Base-by-base conservation (phyloP, 2,329 filamentous ascomycete species). In the Colletotrichum godetiae region DNA sequence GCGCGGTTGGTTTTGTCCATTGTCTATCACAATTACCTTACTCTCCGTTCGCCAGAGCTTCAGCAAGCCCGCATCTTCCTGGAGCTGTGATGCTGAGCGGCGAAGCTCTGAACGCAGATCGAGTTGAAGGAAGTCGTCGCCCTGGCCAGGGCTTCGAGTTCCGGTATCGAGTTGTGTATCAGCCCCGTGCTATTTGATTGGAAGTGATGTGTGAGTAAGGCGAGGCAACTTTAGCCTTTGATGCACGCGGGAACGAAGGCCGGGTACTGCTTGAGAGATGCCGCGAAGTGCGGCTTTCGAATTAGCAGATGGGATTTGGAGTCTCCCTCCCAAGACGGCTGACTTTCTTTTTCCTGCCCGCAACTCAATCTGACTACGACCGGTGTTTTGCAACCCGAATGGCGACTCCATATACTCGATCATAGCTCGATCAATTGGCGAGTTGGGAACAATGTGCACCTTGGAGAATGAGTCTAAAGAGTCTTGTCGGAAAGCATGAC, bases 121-220 rank as follows among this genome's bases (percentile, higher is more conserved):
- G 70, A 61, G 24, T 35, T 46, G 2, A 46, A 33, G 42, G 24
- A 46, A 24, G 69, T 63, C 53, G 42, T 24, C 37, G 60, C 67
- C 24, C 31, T 66, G 60, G 49, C 67, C 71, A 73, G 60, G 60
- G 71, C 35, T 61, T 70, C 35, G 46, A 70, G 55, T 35, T 49
- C 37, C 53, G 62, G 37, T n/a, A 29, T 24, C 53, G 35, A 31
- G 37, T 52, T 4, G n/a, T 53, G 15, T 22, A 27, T 64, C 29
- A 27, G 53, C 19, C n/a, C 56, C 52, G 37, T 31, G 53, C 27
- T 37, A 63, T 53, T 53, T 53, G 42, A 49, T 68, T 24, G 69
- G 46, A 37, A 27, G 13, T 33, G 12, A 29, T 37, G 24, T 57
- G 33, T 52, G 46, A 31, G 24, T 42, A 33, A 63, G 19, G 22